These are phyloP conservation scores for Botrytis aclada DNA, from an alignment of 2,329 filamentous ascomycete genomes.

Conservation along the genomic window DNA sequence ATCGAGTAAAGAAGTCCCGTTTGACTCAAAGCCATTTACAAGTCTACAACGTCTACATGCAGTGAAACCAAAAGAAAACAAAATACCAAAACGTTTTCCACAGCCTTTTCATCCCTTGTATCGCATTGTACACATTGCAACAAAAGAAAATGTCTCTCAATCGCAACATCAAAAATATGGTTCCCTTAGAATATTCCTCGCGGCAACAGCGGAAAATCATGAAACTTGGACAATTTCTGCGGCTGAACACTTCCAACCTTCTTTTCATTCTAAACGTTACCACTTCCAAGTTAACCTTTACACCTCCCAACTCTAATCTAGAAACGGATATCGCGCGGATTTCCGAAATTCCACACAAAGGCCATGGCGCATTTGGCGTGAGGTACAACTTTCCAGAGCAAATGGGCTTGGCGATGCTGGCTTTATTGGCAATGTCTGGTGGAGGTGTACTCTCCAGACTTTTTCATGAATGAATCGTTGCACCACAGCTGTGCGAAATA, in stretches of 20 bases:
- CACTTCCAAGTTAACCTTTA: not conserved
- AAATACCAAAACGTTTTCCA: not conserved
- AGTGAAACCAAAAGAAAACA: not conserved
- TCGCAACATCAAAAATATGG: not conserved
- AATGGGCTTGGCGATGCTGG: not conserved
- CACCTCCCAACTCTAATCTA: not conserved
- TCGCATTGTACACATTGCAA: not conserved
- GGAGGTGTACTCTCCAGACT: not conserved
- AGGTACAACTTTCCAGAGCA: not conserved
- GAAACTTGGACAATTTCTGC: not conserved
- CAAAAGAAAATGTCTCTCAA: not conserved
- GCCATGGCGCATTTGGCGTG: not conserved
- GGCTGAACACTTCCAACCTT: not conserved
- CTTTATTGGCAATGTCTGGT: not conserved
- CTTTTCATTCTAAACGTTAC: not conserved
- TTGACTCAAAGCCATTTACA: not conserved
- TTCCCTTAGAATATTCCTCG: not conserved
- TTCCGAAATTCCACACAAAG: not conserved
- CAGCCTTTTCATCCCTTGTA: not conserved
- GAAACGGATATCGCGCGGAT: not conserved
- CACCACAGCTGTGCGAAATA: not conserved
- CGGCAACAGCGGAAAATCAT: constrained; percentile 3
- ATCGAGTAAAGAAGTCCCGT: constrained; percentile 3
- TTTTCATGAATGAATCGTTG: not conserved
- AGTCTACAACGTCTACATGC: not conserved